Conservation (phyloP, 768 basidiomycete species). For the Tubosaeta sp. region DNA sequence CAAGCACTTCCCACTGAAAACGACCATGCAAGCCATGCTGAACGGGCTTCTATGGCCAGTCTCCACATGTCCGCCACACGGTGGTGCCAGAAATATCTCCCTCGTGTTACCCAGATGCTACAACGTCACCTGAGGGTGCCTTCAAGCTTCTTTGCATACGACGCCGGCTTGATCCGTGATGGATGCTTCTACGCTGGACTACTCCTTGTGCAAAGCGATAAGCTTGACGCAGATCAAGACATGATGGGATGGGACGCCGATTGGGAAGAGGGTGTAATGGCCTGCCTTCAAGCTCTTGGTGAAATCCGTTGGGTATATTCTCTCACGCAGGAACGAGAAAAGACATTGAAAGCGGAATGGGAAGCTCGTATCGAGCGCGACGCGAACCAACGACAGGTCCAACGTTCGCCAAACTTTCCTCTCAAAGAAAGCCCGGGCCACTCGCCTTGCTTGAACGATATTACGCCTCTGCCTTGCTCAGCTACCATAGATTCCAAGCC, state of each 20-base stretch:
- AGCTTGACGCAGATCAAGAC: conserved; percentile 23
- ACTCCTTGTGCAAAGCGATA: conserved; percentile 58
- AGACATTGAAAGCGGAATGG: conserved; percentile 51
- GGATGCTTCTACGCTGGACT: conserved; percentile 87
- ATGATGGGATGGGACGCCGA: conserved; percentile 24
- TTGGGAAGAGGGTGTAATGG: conserved; percentile 31
- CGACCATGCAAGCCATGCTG: conserved; percentile 38
- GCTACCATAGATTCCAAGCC: conserved; percentile 6
- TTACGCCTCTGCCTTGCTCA: conserved; percentile 15
- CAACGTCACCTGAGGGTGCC: conserved; percentile 43
- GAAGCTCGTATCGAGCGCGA: conserved; percentile 35
- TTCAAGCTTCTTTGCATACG: conserved; percentile 70
- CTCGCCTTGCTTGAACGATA: conserved; percentile 24
- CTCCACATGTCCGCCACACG: conserved; percentile 47
- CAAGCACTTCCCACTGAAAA: conserved; percentile 65
- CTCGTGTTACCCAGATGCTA: conserved; percentile 47
- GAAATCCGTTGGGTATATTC: conserved; percentile 83
- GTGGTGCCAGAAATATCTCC: conserved; percentile 46
- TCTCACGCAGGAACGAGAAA: conserved; percentile 67
- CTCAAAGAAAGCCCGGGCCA: conserved; percentile 26
- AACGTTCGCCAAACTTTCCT: conserved; percentile 18
- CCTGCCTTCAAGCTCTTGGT: conserved; percentile 71
- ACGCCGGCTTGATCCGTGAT: conserved; percentile 81
- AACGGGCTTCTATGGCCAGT: conserved; percentile 43
- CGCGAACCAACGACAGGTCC: conserved; percentile 25